Evolutionary conservation across 306 rosid genomes (phyloP).

Genomic region (Inga leiocalycina): DNA sequence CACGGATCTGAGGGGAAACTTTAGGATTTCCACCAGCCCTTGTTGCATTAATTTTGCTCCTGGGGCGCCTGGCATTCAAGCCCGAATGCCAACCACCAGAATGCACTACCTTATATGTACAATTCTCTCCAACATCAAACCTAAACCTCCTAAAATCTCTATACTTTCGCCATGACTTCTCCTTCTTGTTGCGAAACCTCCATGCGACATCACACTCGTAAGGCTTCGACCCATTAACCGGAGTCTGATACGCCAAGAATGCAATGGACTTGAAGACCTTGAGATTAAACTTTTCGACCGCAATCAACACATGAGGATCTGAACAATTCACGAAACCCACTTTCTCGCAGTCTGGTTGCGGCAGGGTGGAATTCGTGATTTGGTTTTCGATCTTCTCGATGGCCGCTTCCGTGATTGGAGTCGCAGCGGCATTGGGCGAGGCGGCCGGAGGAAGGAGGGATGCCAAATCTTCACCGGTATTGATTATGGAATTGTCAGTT

Average conservation of each 20-base stretch:
- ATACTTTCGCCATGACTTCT: conserved; percentile 94
- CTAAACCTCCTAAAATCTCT: conserved; percentile 87
- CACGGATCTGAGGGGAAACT: conserved; percentile 33
- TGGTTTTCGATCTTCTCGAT: conserved; percentile 58
- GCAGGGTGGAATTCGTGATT: conserved; percentile 40
- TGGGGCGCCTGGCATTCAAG: conserved; percentile 63
- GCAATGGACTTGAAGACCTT: conserved; percentile 71
- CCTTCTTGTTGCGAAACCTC: conserved; percentile 89
- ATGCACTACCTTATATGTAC: conserved; percentile 71
- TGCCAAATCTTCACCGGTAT: conserved; percentile 83
- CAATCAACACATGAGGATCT: conserved; percentile 67
- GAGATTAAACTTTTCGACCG: conserved; percentile 76
- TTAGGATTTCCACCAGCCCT: conserved; percentile 12
- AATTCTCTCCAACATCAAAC: conserved; percentile 55
- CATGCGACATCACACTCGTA: conserved; percentile 88
- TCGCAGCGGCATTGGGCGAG: conserved; percentile 24
- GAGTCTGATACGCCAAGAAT: conserved; percentile 72
- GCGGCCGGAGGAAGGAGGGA: conserved; percentile 37
- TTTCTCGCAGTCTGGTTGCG: background rate
- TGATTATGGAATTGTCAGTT: conserved; percentile 69
- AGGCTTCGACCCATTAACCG: conserved; percentile 71
- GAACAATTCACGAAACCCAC: conserved; percentile 62
- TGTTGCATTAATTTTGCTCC: conserved; percentile 11
- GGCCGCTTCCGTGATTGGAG: conserved; percentile 56
- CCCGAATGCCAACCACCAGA: conserved; percentile 94